phyloP scores from a whole-genome alignment of 176 grass and related monocot genomes.

The Triticum turgidum region DNA sequence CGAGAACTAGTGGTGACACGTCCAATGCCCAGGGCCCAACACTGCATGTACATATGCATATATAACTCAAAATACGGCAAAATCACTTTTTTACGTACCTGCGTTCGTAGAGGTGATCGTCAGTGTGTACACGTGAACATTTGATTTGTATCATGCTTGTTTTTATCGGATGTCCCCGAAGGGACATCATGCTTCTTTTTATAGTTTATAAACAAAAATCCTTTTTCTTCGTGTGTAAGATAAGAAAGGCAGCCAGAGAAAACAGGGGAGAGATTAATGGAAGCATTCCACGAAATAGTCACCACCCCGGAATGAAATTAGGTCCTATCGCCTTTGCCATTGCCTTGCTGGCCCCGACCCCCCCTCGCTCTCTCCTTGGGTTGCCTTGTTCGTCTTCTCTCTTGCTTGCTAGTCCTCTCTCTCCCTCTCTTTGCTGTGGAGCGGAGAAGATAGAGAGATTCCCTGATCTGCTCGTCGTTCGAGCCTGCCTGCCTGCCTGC shows the following conservation, averaged over 20 bases:
- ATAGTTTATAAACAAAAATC: background rate
- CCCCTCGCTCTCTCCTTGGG: conserved; percentile 21
- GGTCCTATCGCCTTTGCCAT: conserved; percentile 44
- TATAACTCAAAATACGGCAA: no score
- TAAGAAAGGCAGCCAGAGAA: background rate
- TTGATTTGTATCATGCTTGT: no score
- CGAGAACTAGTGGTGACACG: no score
- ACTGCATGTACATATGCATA: no score
- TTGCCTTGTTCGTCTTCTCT: conserved; percentile 23
- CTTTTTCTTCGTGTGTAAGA: conserved; percentile 21
- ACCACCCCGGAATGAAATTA: conserved; percentile 43
- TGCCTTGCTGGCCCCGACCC: conserved; percentile 50
- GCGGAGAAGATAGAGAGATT: conserved; percentile 28
- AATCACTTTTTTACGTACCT: no score
- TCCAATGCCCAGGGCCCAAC: no score
- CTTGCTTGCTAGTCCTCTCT: conserved; percentile 24
- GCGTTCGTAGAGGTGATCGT: no score
- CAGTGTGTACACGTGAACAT: no score
- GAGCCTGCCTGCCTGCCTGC: background rate
- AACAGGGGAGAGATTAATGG: conserved; percentile 15
- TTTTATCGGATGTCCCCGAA: no score
- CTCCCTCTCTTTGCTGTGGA: conserved; percentile 19
- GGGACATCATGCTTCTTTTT: no score
- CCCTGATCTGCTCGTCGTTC: conserved; percentile 35
- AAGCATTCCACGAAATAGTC: conserved; percentile 11